These are phyloP conservation scores for Paecilomyces niveus DNA, from an alignment of 2,329 filamentous ascomycete species.

Conservation along the genomic window DNA sequence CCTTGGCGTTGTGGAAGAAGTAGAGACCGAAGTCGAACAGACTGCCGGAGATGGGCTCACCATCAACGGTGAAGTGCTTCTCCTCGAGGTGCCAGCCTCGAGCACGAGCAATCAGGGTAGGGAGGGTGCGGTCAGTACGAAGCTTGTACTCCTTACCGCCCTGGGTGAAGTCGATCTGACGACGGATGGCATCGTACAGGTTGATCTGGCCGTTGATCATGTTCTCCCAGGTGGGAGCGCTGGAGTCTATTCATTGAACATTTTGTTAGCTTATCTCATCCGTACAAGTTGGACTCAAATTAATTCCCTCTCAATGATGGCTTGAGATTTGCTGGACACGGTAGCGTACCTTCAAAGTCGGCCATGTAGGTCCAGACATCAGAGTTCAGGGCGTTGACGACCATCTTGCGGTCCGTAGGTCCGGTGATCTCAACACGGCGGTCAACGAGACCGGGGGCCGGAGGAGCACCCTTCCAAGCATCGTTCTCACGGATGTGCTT, in stretches of 20 bases:
- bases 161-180: slow-evolving; percentile 92
- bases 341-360: slow-evolving; percentile 81
- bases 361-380: slow-evolving; percentile 99
- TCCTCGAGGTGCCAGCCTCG: slow-evolving; percentile 97
- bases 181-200: slow-evolving; percentile 90
- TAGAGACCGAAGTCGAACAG: slow-evolving; percentile 98
- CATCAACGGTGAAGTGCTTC: slow-evolving; percentile 95
- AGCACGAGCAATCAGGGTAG: slow-evolving; percentile 88
- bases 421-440: slow-evolving; percentile 95
- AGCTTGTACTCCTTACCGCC: slow-evolving; percentile 96
- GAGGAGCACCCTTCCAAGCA: slow-evolving; percentile 86
- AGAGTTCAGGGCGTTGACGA: slow-evolving; percentile 92
- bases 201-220: slow-evolving; percentile 99
- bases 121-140: slow-evolving; percentile 75
- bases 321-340: too few species aligned
- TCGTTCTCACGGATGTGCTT: slow-evolving; percentile 90
- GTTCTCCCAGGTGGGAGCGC: slow-evolving; percentile 95
- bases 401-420: slow-evolving; percentile 97
- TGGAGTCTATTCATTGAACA: not conserved
- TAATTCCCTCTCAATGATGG: too few species aligned
- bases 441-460: slow-evolving; percentile 87
- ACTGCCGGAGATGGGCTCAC: slow-evolving; percentile 83
- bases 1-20: slow-evolving; percentile 96
- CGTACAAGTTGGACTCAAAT: too few species aligned
- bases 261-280: too few species aligned